Evolutionary conservation across 1,284 basidiomycete species (phyloP).

Genomic region (Paramarasmius palmivorus): DNA sequence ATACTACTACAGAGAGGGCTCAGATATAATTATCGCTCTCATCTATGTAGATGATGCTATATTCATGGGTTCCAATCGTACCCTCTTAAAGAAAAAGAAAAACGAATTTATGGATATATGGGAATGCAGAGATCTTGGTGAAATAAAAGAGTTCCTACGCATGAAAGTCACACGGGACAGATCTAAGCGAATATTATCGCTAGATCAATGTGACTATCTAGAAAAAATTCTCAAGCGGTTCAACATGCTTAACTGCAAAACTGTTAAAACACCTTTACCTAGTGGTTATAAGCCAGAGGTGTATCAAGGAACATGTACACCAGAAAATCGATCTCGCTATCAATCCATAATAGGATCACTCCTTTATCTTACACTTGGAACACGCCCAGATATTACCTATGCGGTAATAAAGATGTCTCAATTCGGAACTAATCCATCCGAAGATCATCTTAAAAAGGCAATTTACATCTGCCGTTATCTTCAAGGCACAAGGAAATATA

Average conservation of each 20-base stretch:
- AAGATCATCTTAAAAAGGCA: background rate
- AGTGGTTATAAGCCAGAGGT: conserved; percentile 6
- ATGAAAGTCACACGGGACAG: conserved; percentile 9
- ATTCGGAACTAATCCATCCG: conserved; percentile 6
- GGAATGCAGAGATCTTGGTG: conserved; percentile 17
- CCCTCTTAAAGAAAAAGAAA: conserved; percentile 9
- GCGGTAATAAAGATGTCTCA: conserved; percentile 11
- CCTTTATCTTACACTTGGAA: conserved; percentile 24
- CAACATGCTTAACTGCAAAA: conserved; percentile 16
- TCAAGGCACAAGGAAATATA: conserved; percentile 20
- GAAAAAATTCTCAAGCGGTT: conserved; percentile 17
- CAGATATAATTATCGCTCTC: conserved; percentile 17
- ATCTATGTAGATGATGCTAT: conserved; percentile 17
- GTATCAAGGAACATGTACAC: conserved; percentile 10
- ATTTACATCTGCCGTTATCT: conserved; percentile 26
- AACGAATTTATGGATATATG: conserved; percentile 13
- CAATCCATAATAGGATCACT: conserved; percentile 23
- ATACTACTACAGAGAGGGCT: conserved; percentile 17
- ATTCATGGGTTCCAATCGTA: background rate
- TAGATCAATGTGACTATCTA: conserved; percentile 20
- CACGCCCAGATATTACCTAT: conserved; percentile 22
- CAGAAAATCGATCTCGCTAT: conserved; percentile 11
- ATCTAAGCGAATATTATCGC: conserved; percentile 5
- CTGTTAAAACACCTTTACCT: conserved; percentile 18
- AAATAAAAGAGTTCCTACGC: conserved; percentile 10